phyloP scores from a whole-genome alignment of 805 yeast genomes.

The Zygoascus tannicola region DNA sequence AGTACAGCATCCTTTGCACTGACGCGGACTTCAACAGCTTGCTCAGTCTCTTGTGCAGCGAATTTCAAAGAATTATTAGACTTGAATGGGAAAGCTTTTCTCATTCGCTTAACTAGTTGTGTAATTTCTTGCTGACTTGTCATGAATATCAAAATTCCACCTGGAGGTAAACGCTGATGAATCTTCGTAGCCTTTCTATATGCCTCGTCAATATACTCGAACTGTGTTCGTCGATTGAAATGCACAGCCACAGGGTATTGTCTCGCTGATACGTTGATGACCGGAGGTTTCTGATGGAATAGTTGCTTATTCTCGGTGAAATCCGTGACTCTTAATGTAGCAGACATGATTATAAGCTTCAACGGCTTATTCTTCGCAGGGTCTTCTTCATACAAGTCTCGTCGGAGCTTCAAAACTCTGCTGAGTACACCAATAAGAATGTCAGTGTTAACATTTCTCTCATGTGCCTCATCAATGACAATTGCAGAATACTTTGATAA shows the following conservation, averaged over 20 bases:
- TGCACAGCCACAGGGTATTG: conserved; percentile 91
- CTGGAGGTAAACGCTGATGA: conserved; percentile 79
- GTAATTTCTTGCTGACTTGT: conserved; percentile 93
- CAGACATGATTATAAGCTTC: conserved; percentile 90
- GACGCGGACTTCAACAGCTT: conserved; percentile 39
- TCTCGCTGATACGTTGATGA: conserved; percentile 81
- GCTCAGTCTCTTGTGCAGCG: conserved; percentile 14
- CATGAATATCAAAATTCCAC: conserved; percentile 83
- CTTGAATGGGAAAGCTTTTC: conserved; percentile 57
- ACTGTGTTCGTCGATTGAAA: conserved; percentile 71
- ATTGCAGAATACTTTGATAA: conserved; percentile 75
- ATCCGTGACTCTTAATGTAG: conserved; percentile 88
- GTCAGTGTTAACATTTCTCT: conserved; percentile 91
- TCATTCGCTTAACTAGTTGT: conserved; percentile 58
- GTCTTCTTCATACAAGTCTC: conserved; percentile 28
- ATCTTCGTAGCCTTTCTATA: conserved; percentile 78
- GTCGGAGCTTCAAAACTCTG: conserved; percentile 67
- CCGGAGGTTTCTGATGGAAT: conserved; percentile 71
- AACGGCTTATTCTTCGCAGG: conserved; percentile 49
- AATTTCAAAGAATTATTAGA: conserved; percentile 15
- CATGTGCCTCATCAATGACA: conserved; percentile 96
- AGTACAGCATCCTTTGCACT: conserved; percentile 52
- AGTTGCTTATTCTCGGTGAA: conserved; percentile 72
- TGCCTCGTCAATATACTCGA: conserved; percentile 78
- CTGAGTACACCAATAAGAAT: conserved; percentile 91